Percentiles rank a stretch among this genome's conserved stretches.
These are phyloP conservation scores for Pleurotus citrinopileatus DNA, from an alignment of 768 basidiomycete genomes.

Conservation along the genomic window DNA sequence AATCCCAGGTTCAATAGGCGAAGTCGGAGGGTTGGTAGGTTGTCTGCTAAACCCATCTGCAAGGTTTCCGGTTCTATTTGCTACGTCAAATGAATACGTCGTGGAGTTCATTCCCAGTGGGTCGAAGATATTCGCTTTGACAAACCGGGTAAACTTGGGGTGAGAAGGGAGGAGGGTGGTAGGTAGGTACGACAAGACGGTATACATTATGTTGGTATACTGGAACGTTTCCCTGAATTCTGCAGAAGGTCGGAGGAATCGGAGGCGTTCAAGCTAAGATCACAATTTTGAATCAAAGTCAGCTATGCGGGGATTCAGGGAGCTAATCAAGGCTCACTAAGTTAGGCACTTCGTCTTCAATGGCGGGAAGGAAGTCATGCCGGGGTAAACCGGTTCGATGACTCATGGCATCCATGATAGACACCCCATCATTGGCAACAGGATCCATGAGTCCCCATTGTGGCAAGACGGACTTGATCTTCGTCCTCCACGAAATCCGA, in stretches of 20 bases:
- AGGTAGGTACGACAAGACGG: conserved; percentile 21
- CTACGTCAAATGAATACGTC: conserved; percentile 24
- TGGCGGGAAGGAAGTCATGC: conserved; percentile 13
- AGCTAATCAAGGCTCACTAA: not conserved
- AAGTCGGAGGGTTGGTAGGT: conserved; percentile 15
- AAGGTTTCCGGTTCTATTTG: conserved; percentile 22
- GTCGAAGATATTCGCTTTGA: conserved; percentile 25
- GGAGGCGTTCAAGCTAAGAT: conserved; percentile 16
- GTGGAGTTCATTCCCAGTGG: conserved; percentile 24
- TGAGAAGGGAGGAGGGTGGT: conserved; percentile 14
- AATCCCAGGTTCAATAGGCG: conserved; percentile 20
- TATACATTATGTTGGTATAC: conserved; percentile 26
- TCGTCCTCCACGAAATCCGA: conserved; percentile 21
- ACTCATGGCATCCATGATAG: conserved; percentile 24
- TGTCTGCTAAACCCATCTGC: conserved; percentile 22
- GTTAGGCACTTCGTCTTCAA: not conserved
- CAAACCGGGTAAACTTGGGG: conserved; percentile 20
- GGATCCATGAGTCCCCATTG: conserved; percentile 23
- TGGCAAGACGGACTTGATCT: conserved; percentile 22
- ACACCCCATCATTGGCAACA: conserved; percentile 15
- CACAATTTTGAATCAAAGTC: not conserved
- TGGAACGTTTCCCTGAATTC: conserved; percentile 24
- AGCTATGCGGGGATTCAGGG: not conserved
- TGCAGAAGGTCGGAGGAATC: conserved; percentile 19
- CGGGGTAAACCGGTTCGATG: conserved; percentile 25